These are phyloP conservation scores for Colletotrichum sp. DNA, from an alignment of 2,329 filamentous ascomycete species.

Conservation along the genomic window DNA sequence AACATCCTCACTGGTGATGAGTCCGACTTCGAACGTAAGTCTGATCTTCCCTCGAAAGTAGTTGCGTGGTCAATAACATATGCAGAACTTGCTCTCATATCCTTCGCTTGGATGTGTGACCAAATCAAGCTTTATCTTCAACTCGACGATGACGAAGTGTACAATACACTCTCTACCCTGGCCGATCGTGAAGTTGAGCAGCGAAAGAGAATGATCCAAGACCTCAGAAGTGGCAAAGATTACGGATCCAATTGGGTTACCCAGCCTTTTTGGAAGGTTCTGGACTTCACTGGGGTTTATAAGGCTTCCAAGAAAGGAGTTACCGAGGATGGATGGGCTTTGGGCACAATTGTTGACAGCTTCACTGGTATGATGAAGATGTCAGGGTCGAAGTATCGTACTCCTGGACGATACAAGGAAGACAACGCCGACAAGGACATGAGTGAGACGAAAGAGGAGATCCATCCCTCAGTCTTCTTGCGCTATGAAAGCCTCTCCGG, in stretches of 20 bases:
- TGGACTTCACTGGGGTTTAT: not conserved
- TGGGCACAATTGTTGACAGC: not conserved
- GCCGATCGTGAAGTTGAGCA: not conserved
- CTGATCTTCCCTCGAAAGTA: fast-evolving
- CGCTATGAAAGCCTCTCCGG: not conserved
- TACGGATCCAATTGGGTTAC: not conserved
- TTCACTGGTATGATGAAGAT: not conserved
- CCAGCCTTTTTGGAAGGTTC: not conserved
- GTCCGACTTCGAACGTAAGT: constrained; percentile 3
- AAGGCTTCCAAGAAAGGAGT: not conserved
- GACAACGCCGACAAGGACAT: not conserved
- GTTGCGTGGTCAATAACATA: not conserved
- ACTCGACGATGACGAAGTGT: not conserved
- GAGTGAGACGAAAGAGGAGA: not conserved
- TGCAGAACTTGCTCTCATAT: constrained; percentile 17
- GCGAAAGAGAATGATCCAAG: not conserved
- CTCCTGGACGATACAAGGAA: constrained; percentile 9
- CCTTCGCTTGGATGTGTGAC: constrained; percentile 22
- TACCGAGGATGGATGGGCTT: not conserved
- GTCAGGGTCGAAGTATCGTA: not conserved
- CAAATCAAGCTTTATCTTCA: not conserved
- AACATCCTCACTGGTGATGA: not conserved
- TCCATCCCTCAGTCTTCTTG: constrained; percentile 12
- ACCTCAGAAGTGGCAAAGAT: not conserved
- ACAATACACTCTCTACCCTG: not conserved